Evolutionary conservation across 805 yeast species (phyloP).

Genomic region (Wickerhamiella australiensis): DNA sequence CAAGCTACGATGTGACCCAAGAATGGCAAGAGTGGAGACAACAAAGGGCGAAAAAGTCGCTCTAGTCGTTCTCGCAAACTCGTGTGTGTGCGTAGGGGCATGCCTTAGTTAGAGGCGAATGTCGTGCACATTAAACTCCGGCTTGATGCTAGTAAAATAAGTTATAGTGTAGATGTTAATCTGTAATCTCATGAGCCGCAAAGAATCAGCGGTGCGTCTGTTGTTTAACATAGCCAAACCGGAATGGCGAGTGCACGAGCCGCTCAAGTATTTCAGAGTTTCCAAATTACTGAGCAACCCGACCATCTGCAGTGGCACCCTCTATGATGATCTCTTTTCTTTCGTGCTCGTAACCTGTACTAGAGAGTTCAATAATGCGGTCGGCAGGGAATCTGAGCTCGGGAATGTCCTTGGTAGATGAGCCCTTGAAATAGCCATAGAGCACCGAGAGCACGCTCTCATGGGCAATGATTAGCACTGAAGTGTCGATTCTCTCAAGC

Average conservation of each 20-base stretch:
- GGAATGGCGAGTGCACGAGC: too few species aligned
- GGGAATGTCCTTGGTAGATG: constrained; percentile 79
- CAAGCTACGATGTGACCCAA: constrained; percentile 27
- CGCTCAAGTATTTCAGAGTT: too few species aligned
- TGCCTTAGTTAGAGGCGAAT: too few species aligned
- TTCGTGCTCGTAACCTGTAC: constrained; percentile 21
- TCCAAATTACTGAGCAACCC: not conserved
- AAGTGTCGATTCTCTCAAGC: constrained; percentile 76
- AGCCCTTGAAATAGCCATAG: constrained; percentile 91
- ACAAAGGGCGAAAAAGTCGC: not conserved
- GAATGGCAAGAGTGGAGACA: constrained; percentile 26
- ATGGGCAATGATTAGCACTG: constrained; percentile 81
- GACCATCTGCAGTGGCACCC: constrained; percentile 10
- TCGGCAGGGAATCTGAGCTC: constrained; percentile 61
- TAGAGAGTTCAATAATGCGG: constrained; percentile 67
- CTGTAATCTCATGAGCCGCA: too few species aligned
- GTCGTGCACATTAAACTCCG: too few species aligned
- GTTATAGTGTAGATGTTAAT: not conserved
- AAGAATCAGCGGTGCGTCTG: too few species aligned
- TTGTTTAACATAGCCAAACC: too few species aligned
- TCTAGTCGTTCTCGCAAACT: too few species aligned
- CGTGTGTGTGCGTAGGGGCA: too few species aligned
- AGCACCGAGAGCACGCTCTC: constrained; percentile 80
- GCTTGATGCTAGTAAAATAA: not conserved
- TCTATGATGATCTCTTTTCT: constrained; percentile 19